Percentiles rank a stretch among this genome's conserved stretches.
Evolutionary conservation across 2,329 filamentous ascomycete species (phyloP).

Genomic region (Ilyonectria destructans): DNA sequence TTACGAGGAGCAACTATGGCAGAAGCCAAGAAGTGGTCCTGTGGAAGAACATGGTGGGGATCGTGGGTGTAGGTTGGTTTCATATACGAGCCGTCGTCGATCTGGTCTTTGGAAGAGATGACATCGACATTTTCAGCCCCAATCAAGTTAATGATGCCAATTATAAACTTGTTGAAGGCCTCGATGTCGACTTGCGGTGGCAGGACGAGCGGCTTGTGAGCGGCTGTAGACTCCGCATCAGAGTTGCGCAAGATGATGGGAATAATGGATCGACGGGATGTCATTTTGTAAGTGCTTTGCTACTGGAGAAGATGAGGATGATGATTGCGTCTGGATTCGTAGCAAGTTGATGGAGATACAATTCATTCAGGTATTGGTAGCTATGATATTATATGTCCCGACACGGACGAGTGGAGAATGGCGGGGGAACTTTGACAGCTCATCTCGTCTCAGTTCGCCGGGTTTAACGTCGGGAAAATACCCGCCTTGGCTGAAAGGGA

Average conservation of each 20-base stretch:
- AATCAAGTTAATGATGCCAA: background rate
- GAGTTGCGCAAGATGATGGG: background rate
- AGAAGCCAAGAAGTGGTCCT: constrained; percentile 37
- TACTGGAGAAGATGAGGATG: too few relatives aligned
- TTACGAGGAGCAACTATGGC: constrained; percentile 36
- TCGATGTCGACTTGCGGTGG: constrained; percentile 23
- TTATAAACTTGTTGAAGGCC: constrained; percentile 35
- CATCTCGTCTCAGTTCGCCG: background rate
- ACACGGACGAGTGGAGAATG: too few relatives aligned
- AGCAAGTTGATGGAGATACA: background rate
- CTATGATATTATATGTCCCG: background rate
- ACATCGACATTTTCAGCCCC: constrained; percentile 33
- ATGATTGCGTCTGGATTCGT: background rate
- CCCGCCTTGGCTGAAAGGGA: background rate
- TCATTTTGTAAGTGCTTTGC: background rate
- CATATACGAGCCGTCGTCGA: constrained; percentile 33
- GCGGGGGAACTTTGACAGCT: too few relatives aligned
- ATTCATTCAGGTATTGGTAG: too few relatives aligned
- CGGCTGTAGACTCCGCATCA: background rate
- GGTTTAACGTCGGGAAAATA: background rate
- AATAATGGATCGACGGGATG: constrained; percentile 3
- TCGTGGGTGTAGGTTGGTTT: constrained; percentile 41
- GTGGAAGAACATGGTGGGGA: constrained; percentile 39
- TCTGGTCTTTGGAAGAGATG: constrained; percentile 19
- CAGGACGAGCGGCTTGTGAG: constrained; percentile 43